These are phyloP conservation scores for Malus hybrid DNA, from an alignment of 331 rosid species.

Conservation along the genomic window DNA sequence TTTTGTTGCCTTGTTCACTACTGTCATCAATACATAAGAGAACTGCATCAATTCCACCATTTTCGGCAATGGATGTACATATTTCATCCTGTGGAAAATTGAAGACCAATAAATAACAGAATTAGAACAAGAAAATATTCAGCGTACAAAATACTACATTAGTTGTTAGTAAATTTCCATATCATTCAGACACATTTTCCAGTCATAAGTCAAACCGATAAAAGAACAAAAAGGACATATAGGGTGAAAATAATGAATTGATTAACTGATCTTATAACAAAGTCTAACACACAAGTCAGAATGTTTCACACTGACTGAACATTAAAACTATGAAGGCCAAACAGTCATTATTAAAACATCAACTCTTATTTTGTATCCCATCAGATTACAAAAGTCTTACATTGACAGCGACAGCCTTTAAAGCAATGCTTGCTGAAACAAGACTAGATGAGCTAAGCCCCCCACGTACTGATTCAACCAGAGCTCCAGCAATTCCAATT, in stretches of 20 bases:
- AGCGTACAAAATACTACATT: slow-evolving; percentile 7
- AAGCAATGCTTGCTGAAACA: slow-evolving; percentile 68
- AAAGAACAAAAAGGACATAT: no score
- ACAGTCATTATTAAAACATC: neutral
- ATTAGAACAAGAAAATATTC: neutral
- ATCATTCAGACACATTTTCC: no score
- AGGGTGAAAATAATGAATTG: no score
- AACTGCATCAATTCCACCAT: slow-evolving; percentile 82
- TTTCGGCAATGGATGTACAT: slow-evolving; percentile 82
- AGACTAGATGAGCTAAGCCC: slow-evolving; percentile 57
- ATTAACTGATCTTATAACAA: no score
- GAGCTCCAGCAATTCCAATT: slow-evolving; percentile 77
- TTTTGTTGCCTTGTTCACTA: slow-evolving; percentile 71
- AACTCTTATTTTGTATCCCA: neutral
- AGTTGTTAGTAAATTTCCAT: neutral
- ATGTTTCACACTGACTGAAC: no score
- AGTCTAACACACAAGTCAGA: no score
- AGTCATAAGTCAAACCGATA: no score
- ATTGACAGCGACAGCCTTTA: slow-evolving; percentile 76
- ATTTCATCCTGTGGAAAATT: slow-evolving; percentile 73
- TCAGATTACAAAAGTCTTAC: slow-evolving; percentile 39
- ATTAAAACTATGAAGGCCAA: neutral
- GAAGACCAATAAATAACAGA: slow-evolving; percentile 15
- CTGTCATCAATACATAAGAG: slow-evolving; percentile 75
- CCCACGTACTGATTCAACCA: slow-evolving; percentile 55